A percentile compares a stretch with the other conserved stretches of the same genome.
Evolutionary conservation across 2,329 filamentous ascomycete species (phyloP).

Genomic region (Neopestalotiopsis clavispora): DNA sequence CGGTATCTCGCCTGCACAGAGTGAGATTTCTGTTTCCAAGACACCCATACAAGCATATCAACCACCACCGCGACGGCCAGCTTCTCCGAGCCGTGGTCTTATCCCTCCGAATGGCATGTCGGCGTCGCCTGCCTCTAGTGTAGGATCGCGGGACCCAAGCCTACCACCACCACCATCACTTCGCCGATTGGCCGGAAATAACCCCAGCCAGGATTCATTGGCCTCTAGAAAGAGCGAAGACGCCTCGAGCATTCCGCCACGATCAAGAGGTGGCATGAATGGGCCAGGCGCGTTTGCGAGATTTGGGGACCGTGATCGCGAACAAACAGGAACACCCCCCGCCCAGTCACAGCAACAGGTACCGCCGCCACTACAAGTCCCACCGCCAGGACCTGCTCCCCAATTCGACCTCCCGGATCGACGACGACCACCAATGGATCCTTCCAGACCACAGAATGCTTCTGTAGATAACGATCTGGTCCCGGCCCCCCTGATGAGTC

Average conservation of each 20-base stretch:
- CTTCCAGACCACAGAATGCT: slow-evolving; percentile 52
- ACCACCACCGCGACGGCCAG: slow-evolving; percentile 17
- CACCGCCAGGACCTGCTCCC: slow-evolving; percentile 31
- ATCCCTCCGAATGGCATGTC: slow-evolving; percentile 45
- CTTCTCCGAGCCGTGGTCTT: slow-evolving; percentile 34
- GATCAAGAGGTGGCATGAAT: slow-evolving; percentile 56
- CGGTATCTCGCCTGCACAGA: neutral
- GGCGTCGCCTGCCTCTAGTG: slow-evolving; percentile 54
- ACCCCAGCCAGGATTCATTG: slow-evolving; percentile 63
- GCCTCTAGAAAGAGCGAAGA: slow-evolving; percentile 56
- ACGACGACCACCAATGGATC: slow-evolving; percentile 70
- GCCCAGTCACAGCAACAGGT: slow-evolving; percentile 19
- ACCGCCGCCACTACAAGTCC: slow-evolving; percentile 32
- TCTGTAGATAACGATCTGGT: slow-evolving; percentile 56
- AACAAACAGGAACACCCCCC: slow-evolving; percentile 24
- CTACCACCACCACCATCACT: slow-evolving; percentile 42
- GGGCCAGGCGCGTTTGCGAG: slow-evolving; percentile 44
- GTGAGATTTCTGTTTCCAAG: neutral
- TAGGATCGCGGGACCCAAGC: slow-evolving; percentile 52
- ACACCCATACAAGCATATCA: slow-evolving; percentile 15
- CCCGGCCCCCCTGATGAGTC: slow-evolving; percentile 62
- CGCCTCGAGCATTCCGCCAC: slow-evolving; percentile 52
- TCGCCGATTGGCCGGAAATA: slow-evolving; percentile 53
- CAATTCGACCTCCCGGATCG: slow-evolving; percentile 64
- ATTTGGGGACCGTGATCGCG: slow-evolving; percentile 37